Conservation (phyloP, 768 basidiomycete genomes). For the Calocybe indica region DNA sequence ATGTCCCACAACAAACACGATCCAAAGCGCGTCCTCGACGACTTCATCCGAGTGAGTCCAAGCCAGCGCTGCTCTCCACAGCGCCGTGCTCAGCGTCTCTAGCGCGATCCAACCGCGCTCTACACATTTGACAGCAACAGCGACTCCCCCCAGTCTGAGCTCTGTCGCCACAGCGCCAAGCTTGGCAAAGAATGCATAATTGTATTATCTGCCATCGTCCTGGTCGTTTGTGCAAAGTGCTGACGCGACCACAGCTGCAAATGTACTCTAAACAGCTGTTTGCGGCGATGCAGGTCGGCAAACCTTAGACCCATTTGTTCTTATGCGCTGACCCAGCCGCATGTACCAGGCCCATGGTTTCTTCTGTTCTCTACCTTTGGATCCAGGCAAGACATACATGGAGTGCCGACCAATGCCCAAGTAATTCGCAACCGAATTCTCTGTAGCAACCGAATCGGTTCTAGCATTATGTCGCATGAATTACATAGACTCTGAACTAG, state of each 20-base stretch:
- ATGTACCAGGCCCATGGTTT: conserved; percentile 50
- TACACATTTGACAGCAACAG: conserved; percentile 64
- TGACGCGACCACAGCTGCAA: conserved; percentile 34
- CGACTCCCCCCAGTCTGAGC: conserved; percentile 48
- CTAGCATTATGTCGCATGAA: no score
- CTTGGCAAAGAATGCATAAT: conserved; percentile 47
- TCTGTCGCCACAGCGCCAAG: conserved; percentile 45
- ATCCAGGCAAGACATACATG: conserved; percentile 61
- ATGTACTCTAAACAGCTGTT: conserved; percentile 62
- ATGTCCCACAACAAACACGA: no score
- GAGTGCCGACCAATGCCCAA: conserved; percentile 63
- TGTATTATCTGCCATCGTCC: conserved; percentile 27
- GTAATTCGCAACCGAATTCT: conserved; percentile 6
- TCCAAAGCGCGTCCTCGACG: conserved; percentile 1
- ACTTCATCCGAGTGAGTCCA: background rate
- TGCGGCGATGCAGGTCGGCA: conserved; percentile 64
- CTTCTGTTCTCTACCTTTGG: conserved; percentile 63
- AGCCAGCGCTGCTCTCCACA: background rate
- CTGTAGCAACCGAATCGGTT: no score
- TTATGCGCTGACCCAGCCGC: background rate
- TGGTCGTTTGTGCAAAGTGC: background rate
- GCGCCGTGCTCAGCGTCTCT: background rate
- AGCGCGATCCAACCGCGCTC: conserved; percentile 42
- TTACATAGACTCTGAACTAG: background rate
- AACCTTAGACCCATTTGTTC: background rate